Evolutionary conservation across 2,329 filamentous ascomycete species (phyloP).

Genomic region (Fusarium nurragi): DNA sequence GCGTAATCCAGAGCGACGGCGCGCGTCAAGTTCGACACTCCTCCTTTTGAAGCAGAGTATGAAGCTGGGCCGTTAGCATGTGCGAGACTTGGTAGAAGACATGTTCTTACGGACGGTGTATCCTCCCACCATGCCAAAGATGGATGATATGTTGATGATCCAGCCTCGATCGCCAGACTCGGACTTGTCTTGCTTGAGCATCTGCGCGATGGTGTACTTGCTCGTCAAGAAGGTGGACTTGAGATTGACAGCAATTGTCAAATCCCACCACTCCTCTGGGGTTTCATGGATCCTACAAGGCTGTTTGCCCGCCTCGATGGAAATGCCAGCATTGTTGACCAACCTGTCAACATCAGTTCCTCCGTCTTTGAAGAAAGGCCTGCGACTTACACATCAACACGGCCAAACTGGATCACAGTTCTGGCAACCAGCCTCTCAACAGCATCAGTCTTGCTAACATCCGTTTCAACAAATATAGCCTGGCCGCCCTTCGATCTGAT

Average conservation of each 20-base stretch:
- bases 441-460: constrained; percentile 52
- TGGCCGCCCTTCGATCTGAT: constrained; percentile 49
- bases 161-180: constrained; percentile 55
- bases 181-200: constrained; percentile 58
- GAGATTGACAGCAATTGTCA: constrained; percentile 51
- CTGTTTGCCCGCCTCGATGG: constrained; percentile 45
- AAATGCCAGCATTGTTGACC: constrained; percentile 57
- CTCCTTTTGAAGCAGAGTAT: constrained; percentile 61
- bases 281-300: constrained; percentile 56
- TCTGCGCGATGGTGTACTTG: constrained; percentile 59
- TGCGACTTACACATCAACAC: constrained; percentile 41
- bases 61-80: constrained; percentile 34
- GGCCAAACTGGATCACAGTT: constrained; percentile 30
- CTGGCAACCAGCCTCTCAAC: constrained; percentile 51
- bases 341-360: constrained; percentile 43
- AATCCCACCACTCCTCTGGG: constrained; percentile 57
- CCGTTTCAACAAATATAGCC: constrained; percentile 55
- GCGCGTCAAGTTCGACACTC: constrained; percentile 59
- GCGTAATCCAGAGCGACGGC: constrained; percentile 61
- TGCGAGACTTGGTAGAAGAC: rapidly evolving
- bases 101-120: constrained; percentile 30
- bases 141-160: constrained; percentile 60
- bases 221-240: constrained; percentile 53
- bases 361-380: constrained; percentile 24
- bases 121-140: constrained; percentile 52